Conservation (phyloP, 176 grass and related monocot genomes). For the Saccharum officinarum region DNA sequence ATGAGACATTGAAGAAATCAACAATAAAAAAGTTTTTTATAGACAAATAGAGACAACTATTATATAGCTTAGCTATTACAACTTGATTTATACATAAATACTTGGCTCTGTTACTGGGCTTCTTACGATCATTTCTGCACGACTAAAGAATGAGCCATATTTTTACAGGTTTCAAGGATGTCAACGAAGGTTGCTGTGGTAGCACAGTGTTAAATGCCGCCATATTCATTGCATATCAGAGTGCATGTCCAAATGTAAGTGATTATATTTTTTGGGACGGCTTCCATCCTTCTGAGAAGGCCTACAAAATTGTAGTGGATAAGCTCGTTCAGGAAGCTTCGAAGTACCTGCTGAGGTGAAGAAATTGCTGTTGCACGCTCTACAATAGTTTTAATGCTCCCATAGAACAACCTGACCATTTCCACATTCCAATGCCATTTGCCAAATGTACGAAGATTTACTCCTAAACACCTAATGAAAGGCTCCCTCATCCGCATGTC, state of each 20-base stretch:
- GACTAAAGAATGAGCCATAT: not conserved
- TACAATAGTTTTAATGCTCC: not conserved
- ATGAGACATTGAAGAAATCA: too few species aligned
- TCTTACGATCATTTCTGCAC: not conserved
- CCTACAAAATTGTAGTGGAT: slow-evolving; percentile 48
- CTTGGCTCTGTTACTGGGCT: not conserved
- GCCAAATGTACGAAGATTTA: not conserved
- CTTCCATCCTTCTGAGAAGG: slow-evolving; percentile 49
- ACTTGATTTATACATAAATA: too few species aligned
- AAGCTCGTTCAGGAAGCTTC: slow-evolving; percentile 21
- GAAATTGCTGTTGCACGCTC: not conserved
- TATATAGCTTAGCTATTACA: too few species aligned
- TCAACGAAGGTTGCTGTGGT: slow-evolving; percentile 28
- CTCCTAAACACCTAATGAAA: too few species aligned
- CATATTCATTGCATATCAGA: slow-evolving; percentile 49
- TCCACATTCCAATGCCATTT: not conserved
- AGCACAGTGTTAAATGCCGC: slow-evolving; percentile 13
- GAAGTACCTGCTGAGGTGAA: slow-evolving; percentile 37
- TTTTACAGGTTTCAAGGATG: slow-evolving; percentile 45
- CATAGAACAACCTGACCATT: not conserved
- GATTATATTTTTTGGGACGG: slow-evolving; percentile 67
- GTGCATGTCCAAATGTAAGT: slow-evolving; percentile 31
- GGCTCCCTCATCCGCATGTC: too few species aligned
- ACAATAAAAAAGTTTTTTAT: too few species aligned
- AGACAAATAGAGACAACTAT: too few species aligned